Conservation (phyloP, 164 flowering plant genomes). For the Dillenia suffruticosa region DNA sequence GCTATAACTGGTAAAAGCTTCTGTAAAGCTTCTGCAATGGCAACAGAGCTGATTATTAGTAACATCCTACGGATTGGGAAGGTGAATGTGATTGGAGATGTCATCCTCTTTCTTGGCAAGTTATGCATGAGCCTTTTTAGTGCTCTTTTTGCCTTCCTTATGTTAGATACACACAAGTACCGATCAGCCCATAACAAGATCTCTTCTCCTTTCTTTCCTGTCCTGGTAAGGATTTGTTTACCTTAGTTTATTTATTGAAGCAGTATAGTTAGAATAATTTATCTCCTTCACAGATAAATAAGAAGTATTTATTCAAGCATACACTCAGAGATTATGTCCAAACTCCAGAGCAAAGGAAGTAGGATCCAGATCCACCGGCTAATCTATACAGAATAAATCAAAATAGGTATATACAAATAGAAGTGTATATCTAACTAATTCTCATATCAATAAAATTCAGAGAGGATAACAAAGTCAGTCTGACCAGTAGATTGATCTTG, state of each 20-base stretch:
- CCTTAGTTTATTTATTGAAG: not conserved
- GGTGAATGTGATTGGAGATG: conserved; percentile 95
- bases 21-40: conserved; percentile 76
- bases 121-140: conserved; percentile 85
- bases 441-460: no score
- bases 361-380: no score
- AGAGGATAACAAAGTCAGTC: no score
- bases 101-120: conserved; percentile 90
- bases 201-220: conserved; percentile 89
- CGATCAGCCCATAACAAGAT: conserved; percentile 82
- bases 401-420: no score
- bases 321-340: no score
- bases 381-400: no score
- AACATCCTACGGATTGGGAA: conserved; percentile 86
- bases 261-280: no score
- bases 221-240: conserved; percentile 49
- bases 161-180: conserved; percentile 85
- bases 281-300: no score
- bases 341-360: no score
- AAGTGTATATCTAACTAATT: no score
- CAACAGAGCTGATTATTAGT: conserved; percentile 82
- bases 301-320: no score
- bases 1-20: conserved; percentile 97
- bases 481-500: no score
- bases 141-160: conserved; percentile 85